Evolutionary conservation across 2,329 filamentous ascomycete species (phyloP).

Genomic region (Nigrospora sphaerica): DNA sequence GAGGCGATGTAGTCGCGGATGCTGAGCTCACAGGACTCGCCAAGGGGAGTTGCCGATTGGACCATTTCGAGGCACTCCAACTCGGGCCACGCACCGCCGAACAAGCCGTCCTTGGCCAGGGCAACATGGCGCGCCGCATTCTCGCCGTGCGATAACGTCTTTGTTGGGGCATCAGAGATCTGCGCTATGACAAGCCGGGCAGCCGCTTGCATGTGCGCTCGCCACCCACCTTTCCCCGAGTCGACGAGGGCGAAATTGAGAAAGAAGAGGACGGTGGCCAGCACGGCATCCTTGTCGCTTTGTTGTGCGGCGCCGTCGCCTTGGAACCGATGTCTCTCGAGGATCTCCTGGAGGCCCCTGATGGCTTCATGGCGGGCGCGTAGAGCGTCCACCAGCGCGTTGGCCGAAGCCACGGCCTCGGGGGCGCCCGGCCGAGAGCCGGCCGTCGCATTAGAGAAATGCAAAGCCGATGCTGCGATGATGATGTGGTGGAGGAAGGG

Average conservation of each 20-base stretch:
- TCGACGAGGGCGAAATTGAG: slow-evolving; percentile 46
- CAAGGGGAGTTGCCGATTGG: not conserved
- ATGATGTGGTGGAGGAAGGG: slow-evolving; percentile 41
- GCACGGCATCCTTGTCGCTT: slow-evolving; percentile 33
- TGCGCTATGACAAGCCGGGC: slow-evolving; percentile 26
- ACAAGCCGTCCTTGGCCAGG: too few species aligned
- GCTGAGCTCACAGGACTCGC: not conserved
- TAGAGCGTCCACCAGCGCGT: slow-evolving; percentile 38
- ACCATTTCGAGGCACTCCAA: too few species aligned
- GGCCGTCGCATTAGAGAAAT: slow-evolving; percentile 37
- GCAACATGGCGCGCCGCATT: too few species aligned
- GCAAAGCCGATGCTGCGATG: slow-evolving; percentile 40
- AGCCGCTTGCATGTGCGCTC: slow-evolving; percentile 37
- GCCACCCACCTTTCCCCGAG: slow-evolving; percentile 36
- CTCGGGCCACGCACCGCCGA: too few species aligned
- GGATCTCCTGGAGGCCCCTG: slow-evolving; percentile 30
- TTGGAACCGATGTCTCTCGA: slow-evolving; percentile 17
- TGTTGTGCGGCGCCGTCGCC: slow-evolving; percentile 8
- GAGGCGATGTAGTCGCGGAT: slow-evolving; percentile 38
- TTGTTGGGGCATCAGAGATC: not conserved
- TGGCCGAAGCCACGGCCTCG: slow-evolving; percentile 13
- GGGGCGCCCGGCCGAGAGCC: slow-evolving; percentile 16
- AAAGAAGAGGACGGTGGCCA: slow-evolving; percentile 43
- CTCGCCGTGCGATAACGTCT: not conserved
- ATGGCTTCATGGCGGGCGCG: slow-evolving; percentile 40